Evolutionary conservation across 441 rosid genomes (phyloP), one percentile per base, ranked within the genome.

Genomic region (Pelargonium australe): DNA sequence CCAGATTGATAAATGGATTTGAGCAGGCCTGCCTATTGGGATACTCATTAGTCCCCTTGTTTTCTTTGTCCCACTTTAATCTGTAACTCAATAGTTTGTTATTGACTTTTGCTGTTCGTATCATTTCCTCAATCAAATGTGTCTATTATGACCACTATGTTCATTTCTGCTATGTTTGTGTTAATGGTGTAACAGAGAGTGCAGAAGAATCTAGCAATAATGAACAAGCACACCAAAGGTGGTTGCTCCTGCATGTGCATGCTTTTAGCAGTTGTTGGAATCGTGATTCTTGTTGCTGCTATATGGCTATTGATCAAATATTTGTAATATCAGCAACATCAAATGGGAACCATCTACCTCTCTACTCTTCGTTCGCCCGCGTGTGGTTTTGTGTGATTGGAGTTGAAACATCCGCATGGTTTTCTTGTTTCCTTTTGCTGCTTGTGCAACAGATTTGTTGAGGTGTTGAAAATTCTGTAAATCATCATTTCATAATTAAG

Each of bases 201-300:
- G 80, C 96, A 88, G 84, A 94, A 86, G 87, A 84, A 79, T 80
- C 85, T 94, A 84, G 97, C 97, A 6, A 73, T 86, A 47, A 76
- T 94, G 93, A 94, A 91, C 80, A 94, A 87, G 86, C 90, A 91
- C 31, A 87, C 91, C 61, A 89, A 82, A 82, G 91, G 96, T 44
- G 90, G 95, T 19, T 93, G 97, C 79, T 78, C 97, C 40, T 89
- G 95, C 85, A 76, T 93, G 89, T 79, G 88, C 80, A 85, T 93
- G 98, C 87, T 91, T 60, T 66, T 91, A 73, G 79, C 97, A 14
- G 84, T 86, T 68, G 68, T 84, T 0, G 97, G 97, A 55, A 91
- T 93, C 11, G 93, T 91, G 68, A 80, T 79, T 78, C 89, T 93
- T 78, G 81, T 81, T 53, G 87, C 86, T 51, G 82, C 75, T 43